Conservation (phyloP, 2,329 filamentous ascomycete species). For the Beauveria caledonica region DNA sequence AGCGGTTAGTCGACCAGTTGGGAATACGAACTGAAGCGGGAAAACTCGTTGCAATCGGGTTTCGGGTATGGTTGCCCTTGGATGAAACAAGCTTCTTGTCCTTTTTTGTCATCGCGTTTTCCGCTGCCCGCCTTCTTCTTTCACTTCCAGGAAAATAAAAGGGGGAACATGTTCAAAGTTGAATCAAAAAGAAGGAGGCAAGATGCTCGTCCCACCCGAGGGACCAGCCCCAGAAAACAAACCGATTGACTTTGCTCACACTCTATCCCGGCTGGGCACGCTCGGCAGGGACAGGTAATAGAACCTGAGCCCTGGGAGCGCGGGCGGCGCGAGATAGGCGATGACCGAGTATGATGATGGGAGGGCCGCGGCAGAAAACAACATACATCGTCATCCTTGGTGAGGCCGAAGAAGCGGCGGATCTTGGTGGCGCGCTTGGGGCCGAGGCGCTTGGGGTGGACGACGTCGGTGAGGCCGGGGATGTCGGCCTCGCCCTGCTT, state of each 20-base stretch:
- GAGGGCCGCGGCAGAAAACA: conserved; percentile 27
- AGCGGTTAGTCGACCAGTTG: neutral
- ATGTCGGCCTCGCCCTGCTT: conserved; percentile 96
- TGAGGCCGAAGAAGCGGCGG: conserved; percentile 98
- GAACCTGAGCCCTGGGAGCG: conserved; percentile 24
- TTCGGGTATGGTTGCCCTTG: neutral
- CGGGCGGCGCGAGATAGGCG: conserved; percentile 54
- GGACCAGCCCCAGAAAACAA: neutral
- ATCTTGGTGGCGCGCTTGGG: conserved; percentile 99
- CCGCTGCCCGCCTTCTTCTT: neutral
- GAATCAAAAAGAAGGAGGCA: conserved; percentile 9
- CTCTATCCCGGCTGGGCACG: conserved; percentile 43
- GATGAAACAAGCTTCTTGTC: conserved; percentile 10
- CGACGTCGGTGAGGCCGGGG: conserved; percentile 92
- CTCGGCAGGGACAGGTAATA: neutral
- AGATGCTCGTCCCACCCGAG: conserved; percentile 10
- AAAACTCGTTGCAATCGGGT: neutral
- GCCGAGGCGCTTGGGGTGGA: conserved; percentile 98
- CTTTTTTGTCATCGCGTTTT: conserved; percentile 2
- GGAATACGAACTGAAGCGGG: neutral
- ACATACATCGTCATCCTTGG: conserved; percentile 99
- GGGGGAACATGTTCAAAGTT: neutral
- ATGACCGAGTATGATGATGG: conserved; percentile 52
- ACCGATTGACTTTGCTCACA: conserved; percentile 40
- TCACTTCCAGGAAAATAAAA: neutral